A percentile compares a stretch with the other conserved stretches of the same genome.
These are phyloP conservation scores for Decorospora gaudefroyi DNA, from an alignment of 2,329 filamentous ascomycete genomes.

Conservation along the genomic window DNA sequence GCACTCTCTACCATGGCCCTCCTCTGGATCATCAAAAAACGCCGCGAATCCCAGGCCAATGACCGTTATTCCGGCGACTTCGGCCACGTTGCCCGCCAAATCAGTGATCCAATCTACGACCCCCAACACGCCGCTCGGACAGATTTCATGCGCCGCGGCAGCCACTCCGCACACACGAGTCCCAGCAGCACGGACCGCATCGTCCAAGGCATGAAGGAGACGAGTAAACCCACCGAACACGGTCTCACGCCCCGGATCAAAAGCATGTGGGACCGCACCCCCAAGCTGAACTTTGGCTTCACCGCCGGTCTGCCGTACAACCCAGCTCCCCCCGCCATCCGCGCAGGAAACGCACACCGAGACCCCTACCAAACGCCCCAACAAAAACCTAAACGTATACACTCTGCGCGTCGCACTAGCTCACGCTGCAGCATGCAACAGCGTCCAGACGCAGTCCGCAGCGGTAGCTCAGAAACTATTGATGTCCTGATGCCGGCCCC, in stretches of 20 bases:
- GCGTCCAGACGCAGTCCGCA: slow-evolving; percentile 21
- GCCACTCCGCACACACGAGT: slow-evolving; percentile 29
- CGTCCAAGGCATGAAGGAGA: slow-evolving; percentile 26
- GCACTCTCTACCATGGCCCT: slow-evolving; percentile 38
- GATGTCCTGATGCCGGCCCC: slow-evolving; percentile 51
- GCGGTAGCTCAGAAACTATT: slow-evolving; percentile 51
- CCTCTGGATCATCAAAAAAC: slow-evolving; percentile 44
- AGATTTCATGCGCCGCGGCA: slow-evolving; percentile 45
- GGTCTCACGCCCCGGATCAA: slow-evolving; percentile 43
- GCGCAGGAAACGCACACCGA: slow-evolving; percentile 33
- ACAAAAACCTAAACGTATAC: slow-evolving; percentile 31
- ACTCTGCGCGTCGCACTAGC: slow-evolving; percentile 24
- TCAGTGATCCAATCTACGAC: slow-evolving; percentile 49
- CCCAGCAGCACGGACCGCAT: slow-evolving; percentile 38
- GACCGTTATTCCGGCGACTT: slow-evolving; percentile 47
- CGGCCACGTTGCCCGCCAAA: slow-evolving; percentile 44
- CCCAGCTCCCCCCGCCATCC: slow-evolving; percentile 30
- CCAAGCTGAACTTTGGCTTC: slow-evolving; percentile 40
- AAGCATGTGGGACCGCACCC: slow-evolving; percentile 44
- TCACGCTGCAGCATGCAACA: slow-evolving; percentile 16
- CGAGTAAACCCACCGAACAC: slow-evolving; percentile 14
- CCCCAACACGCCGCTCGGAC: slow-evolving; percentile 42
- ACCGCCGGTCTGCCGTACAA: slow-evolving; percentile 25
- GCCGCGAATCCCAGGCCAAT: slow-evolving; percentile 35
- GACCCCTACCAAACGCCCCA: slow-evolving; percentile 43